Percentiles rank a stretch among this genome's conserved stretches.
phyloP scores from a whole-genome alignment of 164 flowering plant genomes.

The Cinnamomum micranthum region DNA sequence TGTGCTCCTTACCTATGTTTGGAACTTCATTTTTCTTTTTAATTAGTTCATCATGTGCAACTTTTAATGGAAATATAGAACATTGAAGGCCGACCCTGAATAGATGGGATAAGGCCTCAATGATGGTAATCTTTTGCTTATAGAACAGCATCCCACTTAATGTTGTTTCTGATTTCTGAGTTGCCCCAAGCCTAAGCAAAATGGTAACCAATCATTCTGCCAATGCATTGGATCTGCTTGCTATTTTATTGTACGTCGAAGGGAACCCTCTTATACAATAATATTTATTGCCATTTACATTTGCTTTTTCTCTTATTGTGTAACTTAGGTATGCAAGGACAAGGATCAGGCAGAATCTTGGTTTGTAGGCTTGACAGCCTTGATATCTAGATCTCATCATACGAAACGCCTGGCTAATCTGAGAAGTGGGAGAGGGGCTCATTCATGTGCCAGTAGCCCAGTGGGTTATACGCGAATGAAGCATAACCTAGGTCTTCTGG shows the following conservation, averaged over 20 bases:
- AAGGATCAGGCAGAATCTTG: conserved; percentile 58
- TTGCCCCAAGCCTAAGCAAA: neutral
- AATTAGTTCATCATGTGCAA: neutral
- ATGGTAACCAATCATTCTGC: neutral
- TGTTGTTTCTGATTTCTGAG: neutral
- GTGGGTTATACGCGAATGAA: conserved; percentile 46
- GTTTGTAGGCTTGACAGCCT: conserved; percentile 50
- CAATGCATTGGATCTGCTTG: neutral
- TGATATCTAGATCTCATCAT: conserved; percentile 37
- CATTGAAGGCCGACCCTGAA: neutral
- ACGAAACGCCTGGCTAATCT: conserved; percentile 15
- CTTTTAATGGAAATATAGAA: neutral
- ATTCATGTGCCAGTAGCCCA: conserved; percentile 60
- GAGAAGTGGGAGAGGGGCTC: conserved; percentile 31
- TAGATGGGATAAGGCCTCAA: too few species aligned
- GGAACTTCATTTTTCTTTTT: neutral
- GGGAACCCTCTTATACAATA: neutral
- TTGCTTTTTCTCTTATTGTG: neutral
- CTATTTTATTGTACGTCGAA: neutral
- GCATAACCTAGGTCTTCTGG: conserved; percentile 47
- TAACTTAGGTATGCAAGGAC: conserved; percentile 63
- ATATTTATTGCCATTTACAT: neutral
- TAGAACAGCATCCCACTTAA: neutral
- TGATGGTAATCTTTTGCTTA: neutral
- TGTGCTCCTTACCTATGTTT: neutral